Percentiles rank a stretch among this genome's conserved stretches.
These are phyloP conservation scores for Acer yangbiense DNA, from an alignment of 345 rosid species.

Conservation along the genomic window DNA sequence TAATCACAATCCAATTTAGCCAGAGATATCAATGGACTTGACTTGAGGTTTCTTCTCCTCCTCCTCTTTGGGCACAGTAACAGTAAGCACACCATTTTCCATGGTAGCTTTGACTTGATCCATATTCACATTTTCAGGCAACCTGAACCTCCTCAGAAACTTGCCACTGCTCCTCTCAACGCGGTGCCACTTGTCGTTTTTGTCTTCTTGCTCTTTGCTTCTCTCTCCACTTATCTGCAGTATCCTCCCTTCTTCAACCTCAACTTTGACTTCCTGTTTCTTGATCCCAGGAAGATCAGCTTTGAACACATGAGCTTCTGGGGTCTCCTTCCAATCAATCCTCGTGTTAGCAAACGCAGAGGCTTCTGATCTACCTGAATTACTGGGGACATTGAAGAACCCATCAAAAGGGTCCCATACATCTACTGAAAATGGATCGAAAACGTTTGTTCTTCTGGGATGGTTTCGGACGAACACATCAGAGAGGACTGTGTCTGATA, in stretches of 20 bases:
- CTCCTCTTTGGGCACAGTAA: conserved; percentile 34
- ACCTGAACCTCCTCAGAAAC: conserved; percentile 42
- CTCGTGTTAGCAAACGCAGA: conserved; percentile 25
- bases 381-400: background rate
- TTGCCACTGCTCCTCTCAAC: conserved; percentile 36
- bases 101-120: conserved; percentile 45
- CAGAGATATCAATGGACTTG: conserved; percentile 49
- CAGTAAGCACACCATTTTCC: conserved; percentile 53
- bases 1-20: conserved; percentile 14
- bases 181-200: background rate
- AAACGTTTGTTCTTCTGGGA: conserved; percentile 11
- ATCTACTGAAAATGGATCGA: conserved; percentile 33
- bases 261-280: conserved; percentile 36
- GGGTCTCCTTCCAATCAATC: conserved; percentile 48
- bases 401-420: conserved; percentile 29
- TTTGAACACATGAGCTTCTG: conserved; percentile 37
- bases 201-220: conserved; percentile 35
- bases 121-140: conserved; percentile 36
- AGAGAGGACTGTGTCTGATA: background rate
- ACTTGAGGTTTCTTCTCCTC: conserved; percentile 31
- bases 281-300: conserved; percentile 48
- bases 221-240: conserved; percentile 36
- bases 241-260: conserved; percentile 4
- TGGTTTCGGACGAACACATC: background rate
- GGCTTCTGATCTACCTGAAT: conserved; percentile 18